Percentiles rank a stretch among this genome's conserved stretches.
These are phyloP conservation scores for Agaricus blazei DNA, from an alignment of 768 basidiomycete genomes.

Conservation along the genomic window DNA sequence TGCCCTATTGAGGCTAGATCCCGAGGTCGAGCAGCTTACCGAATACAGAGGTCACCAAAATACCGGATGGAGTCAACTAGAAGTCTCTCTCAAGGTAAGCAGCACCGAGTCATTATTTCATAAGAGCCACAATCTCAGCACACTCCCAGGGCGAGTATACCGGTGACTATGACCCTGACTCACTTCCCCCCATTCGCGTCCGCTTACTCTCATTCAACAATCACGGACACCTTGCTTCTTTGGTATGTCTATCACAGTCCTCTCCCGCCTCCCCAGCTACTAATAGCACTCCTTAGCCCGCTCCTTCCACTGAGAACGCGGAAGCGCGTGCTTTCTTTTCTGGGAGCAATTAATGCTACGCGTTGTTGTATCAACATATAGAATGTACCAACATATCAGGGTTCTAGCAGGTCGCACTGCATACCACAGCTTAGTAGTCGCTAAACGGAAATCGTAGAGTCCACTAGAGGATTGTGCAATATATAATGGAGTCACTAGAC, in stretches of 20 bases:
- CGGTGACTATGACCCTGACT: neutral
- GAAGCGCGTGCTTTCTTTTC: neutral
- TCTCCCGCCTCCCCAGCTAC: no score
- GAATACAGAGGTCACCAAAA: conserved; percentile 50
- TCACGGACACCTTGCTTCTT: neutral
- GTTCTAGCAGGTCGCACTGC: no score
- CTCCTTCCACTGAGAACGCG: neutral
- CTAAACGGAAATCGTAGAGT: no score
- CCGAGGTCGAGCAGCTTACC: conserved; percentile 32
- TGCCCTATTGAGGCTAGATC: conserved; percentile 48
- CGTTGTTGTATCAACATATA: neutral
- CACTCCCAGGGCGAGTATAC: neutral
- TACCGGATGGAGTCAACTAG: conserved; percentile 70
- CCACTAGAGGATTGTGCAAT: no score
- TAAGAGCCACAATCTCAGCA: no score
- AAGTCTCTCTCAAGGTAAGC: conserved; percentile 39
- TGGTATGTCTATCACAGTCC: neutral
- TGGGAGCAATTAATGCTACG: neutral
- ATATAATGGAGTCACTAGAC: no score
- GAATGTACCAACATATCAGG: no score
- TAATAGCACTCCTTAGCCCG: neutral
- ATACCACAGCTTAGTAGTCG: no score
- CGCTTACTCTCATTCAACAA: conserved; percentile 3
- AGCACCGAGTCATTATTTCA: neutral
- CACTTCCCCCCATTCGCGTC: conserved; percentile 2